Percentiles rank a stretch among this genome's conserved stretches.
phyloP scores from a whole-genome alignment of 345 rosid species.

The Camelina hispida region DNA sequence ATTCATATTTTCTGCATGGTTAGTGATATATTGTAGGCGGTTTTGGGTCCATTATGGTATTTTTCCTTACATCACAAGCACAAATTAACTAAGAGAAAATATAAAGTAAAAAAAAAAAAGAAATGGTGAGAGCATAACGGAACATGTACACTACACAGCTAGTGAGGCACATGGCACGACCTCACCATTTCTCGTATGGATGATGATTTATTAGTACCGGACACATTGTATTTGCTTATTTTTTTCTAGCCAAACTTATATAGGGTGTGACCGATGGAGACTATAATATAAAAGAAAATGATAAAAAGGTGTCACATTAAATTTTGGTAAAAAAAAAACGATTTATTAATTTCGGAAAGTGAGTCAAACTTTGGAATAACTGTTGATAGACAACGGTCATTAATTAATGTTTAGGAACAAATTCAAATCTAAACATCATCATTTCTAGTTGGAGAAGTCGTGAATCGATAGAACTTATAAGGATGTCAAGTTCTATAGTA shows the following conservation, averaged over 20 bases:
- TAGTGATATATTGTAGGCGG: not conserved
- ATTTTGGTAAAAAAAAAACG: not conserved
- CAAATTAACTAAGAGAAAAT: not conserved
- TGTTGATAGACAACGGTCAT: not conserved
- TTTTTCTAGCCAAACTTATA: not conserved
- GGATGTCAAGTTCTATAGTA: not conserved
- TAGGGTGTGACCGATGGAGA: not conserved
- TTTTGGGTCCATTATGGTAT: not conserved
- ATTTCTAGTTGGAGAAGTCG: not conserved
- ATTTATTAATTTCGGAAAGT: not conserved
- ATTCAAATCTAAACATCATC: not conserved
- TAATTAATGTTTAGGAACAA: not conserved
- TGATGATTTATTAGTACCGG: not conserved
- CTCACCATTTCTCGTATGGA: conserved; percentile 24
- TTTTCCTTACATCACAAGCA: not conserved
- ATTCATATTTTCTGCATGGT: not conserved
- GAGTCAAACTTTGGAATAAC: not conserved
- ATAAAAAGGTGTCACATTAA: not conserved
- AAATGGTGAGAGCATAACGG: conserved; percentile 19
- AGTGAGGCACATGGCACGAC: conserved; percentile 42
- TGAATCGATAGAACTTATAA: not conserved
- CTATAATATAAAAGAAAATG: not conserved
- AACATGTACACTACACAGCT: conserved; percentile 39
- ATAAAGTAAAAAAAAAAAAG: not conserved
- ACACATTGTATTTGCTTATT: conserved; percentile 5